phyloP scores from a whole-genome alignment of 768 basidiomycete genomes.

The Lactarius deliciosus region DNA sequence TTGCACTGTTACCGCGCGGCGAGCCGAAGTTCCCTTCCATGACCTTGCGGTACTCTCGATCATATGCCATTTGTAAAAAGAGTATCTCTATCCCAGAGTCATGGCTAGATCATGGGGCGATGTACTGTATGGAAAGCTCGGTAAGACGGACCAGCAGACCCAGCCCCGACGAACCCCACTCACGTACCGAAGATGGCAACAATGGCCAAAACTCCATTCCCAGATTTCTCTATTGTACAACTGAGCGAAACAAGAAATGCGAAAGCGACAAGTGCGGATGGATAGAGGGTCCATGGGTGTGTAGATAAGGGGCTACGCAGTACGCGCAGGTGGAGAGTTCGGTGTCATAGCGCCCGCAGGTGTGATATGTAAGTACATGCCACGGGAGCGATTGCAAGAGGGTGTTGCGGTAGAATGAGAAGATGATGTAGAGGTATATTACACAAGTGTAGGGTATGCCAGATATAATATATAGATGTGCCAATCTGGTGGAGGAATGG shows the following conservation, averaged over 20 bases:
- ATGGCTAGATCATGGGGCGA: neutral
- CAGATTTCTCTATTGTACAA: constrained; percentile 24
- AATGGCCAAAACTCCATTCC: constrained; percentile 12
- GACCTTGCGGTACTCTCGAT: constrained; percentile 1
- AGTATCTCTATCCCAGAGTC: neutral
- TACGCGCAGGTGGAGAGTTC: neutral
- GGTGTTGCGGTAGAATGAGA: neutral
- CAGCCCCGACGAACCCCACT: neutral
- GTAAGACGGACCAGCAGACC: neutral
- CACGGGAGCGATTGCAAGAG: neutral
- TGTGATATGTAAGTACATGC: constrained; percentile 1
- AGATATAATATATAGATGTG: constrained; percentile 20
- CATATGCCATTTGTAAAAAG: neutral
- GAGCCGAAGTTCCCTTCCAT: neutral
- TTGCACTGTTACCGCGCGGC: neutral
- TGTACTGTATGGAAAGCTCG: neutral
- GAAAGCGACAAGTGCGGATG: constrained; percentile 1
- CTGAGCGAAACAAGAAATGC: constrained; percentile 15
- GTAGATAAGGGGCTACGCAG: neutral
- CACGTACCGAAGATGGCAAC: neutral
- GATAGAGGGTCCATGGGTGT: neutral
- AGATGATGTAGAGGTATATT: constrained; percentile 27
- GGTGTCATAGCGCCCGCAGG: neutral
- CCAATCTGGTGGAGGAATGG: constrained; percentile 4
- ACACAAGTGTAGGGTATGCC: constrained; percentile 30